These are phyloP conservation scores for Calonectria pteridis DNA, from an alignment of 2,329 filamentous ascomycete species.

Conservation along the genomic window DNA sequence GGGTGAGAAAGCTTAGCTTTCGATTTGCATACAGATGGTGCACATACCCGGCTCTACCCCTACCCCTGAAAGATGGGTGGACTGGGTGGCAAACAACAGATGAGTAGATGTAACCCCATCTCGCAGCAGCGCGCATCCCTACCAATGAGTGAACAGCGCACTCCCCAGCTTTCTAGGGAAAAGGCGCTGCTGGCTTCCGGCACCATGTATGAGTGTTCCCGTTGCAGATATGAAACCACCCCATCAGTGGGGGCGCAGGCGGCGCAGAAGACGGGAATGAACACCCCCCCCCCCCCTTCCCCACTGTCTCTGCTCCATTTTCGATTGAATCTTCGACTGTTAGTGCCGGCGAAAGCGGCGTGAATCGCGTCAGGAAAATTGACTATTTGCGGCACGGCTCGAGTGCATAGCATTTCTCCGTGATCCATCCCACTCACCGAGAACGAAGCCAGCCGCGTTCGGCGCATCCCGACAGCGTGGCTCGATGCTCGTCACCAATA, in stretches of 20 bases:
- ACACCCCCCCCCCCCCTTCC: too few species aligned
- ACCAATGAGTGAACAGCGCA: not conserved
- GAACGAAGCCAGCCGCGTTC: not conserved
- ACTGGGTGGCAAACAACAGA: not conserved
- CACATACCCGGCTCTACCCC: not conserved
- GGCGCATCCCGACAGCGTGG: slow-evolving; percentile 5
- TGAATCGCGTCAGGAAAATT: not conserved
- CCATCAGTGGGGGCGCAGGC: not conserved
- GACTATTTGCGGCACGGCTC: not conserved
- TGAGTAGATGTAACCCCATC: not conserved
- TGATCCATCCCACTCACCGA: not conserved
- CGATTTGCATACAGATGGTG: too few species aligned
- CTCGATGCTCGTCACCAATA: not conserved
- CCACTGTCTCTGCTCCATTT: not conserved
- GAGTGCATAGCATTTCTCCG: not conserved
- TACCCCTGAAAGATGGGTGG: not conserved
- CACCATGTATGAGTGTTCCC: not conserved
- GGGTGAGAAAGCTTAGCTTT: slow-evolving; percentile 3
- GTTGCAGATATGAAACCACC: slow-evolving; percentile 1
- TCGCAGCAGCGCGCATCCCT: not conserved
- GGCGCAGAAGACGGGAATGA: not conserved
- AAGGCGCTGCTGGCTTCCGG: not conserved
- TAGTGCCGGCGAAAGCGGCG: not conserved
- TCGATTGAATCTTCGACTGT: too few species aligned
- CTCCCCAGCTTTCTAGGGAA: not conserved